These are phyloP conservation scores for Agaricus blazei DNA, from an alignment of 768 basidiomycete genomes.

Conservation along the genomic window DNA sequence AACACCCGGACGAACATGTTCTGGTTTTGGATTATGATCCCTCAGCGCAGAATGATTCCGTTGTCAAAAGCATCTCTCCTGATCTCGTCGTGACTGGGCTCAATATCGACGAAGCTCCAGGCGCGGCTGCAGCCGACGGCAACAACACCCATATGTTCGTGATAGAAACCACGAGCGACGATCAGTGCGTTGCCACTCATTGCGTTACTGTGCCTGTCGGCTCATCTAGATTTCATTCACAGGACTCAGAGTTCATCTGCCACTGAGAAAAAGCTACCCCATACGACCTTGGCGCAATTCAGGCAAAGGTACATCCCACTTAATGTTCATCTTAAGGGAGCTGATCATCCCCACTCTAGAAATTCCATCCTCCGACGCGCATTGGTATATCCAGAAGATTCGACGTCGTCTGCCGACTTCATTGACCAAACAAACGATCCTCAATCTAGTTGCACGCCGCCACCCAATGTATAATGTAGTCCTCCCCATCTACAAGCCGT, in stretches of 20 bases:
- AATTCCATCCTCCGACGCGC: constrained; percentile 8
- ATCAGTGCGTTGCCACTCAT: constrained; percentile 31
- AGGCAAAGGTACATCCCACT: constrained; percentile 57
- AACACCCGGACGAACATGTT: constrained; percentile 60
- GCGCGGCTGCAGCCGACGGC: constrained; percentile 46
- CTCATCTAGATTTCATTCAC: constrained; percentile 9
- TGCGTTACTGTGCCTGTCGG: background rate
- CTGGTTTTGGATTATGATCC: constrained; percentile 69
- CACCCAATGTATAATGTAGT: background rate
- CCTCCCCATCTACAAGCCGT: background rate
- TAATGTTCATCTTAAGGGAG: constrained; percentile 42
- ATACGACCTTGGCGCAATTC: constrained; percentile 52
- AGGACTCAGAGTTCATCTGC: constrained; percentile 21
- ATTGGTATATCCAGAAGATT: constrained; percentile 4
- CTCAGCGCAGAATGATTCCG: constrained; percentile 28
- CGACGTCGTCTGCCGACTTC: background rate
- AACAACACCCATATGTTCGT: constrained; percentile 73
- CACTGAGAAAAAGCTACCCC: constrained; percentile 42
- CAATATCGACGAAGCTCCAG: constrained; percentile 70
- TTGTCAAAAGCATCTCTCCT: constrained; percentile 46
- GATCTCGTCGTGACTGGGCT: constrained; percentile 48
- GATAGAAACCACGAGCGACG: constrained; percentile 59
- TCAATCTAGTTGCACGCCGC: background rate
- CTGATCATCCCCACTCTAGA: background rate
- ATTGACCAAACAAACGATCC: background rate